Base-by-base conservation (phyloP, 768 basidiomycete species). In the Pleurotus tuber-regium region DNA sequence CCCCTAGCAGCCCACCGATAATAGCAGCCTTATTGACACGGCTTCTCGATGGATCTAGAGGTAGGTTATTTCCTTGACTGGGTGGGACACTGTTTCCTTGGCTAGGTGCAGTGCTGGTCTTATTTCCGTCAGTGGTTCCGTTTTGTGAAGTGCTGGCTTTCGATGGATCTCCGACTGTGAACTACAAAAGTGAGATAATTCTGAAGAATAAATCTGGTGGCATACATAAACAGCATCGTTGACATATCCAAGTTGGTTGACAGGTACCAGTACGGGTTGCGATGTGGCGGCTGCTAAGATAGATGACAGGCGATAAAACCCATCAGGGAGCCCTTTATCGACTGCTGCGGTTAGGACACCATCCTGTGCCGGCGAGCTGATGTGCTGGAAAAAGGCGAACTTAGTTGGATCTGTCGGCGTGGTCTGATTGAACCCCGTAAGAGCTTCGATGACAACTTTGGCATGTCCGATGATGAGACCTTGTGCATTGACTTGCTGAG, bases 401-500 rank as follows among this genome's bases (percentile, higher is more conserved):
- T 47, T 47, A 16, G 46, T 31, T 11, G 46, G 46, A 47, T 47
- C 46, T n/a, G 46, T 47, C 4, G 77, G 66, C 0, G 65, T 68
- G 21, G 79, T 81, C 59, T 73, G 70, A 30, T 66, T 63, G 24
- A 77, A 66, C 29, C 77, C 60, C 18, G 63, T 65, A 51, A 85
- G 65, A 28, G 54, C 41, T 66, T 86, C 78, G 51, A 84, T 69
- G 55, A 81, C 80, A 57, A 83, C 68, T 61, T 87, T 84, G 3
- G 77, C 79, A 65, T 82, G 78, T 0, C 79, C 83, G 50, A 75
- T 66, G 60, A 86, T 77, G 47, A 72, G 66, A 6, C 83, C 83
- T 39, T 70, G 61, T 0, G 24, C 59, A 60, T 83, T 76, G 21
- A 82, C 59, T 46, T 77, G 73, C 60, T 83, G 81, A 31, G 80